Conservation (phyloP, 2,329 filamentous ascomycete genomes). For the Stachybotrys echinatus region DNA sequence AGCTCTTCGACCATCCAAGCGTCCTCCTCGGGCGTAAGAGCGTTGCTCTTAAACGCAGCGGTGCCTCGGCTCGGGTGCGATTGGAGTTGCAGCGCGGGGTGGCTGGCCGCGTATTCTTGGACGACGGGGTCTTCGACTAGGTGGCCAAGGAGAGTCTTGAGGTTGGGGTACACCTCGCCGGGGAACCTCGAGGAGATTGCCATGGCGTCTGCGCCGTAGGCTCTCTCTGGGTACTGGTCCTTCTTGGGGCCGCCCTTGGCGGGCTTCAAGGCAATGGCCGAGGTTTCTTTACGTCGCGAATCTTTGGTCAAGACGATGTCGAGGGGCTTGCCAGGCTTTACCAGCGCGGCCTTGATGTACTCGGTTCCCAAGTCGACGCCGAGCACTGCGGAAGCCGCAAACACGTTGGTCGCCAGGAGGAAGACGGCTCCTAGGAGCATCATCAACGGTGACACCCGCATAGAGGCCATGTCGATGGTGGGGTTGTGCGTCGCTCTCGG, state of each 20-base stretch:
- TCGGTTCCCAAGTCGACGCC: conserved; percentile 94
- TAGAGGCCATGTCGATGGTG: conserved; percentile 26
- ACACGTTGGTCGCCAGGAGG: conserved; percentile 36
- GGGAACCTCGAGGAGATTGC: conserved; percentile 84
- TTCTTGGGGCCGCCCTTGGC: conserved; percentile 57
- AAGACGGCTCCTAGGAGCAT: conserved; percentile 32
- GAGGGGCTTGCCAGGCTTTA: conserved; percentile 94
- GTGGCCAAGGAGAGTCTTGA: conserved; percentile 86
- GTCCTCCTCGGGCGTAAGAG: conserved; percentile 56
- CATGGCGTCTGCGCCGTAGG: conserved; percentile 88
- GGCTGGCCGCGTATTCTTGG: conserved; percentile 65
- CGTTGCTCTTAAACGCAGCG: conserved; percentile 74
- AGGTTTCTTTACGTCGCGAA: conserved; percentile 90
- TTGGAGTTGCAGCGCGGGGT: conserved; percentile 72
- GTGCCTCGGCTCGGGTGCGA: conserved; percentile 57
- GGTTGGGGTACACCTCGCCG: conserved; percentile 87
- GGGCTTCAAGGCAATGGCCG: conserved; percentile 91
- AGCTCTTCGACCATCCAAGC: conserved; percentile 83
- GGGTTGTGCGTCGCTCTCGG: conserved; percentile 9
- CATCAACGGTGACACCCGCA: conserved; percentile 28
- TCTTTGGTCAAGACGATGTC: conserved; percentile 98
- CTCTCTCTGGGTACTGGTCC: conserved; percentile 75
- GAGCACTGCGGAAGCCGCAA: conserved; percentile 67
- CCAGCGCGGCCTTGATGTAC: conserved; percentile 92
- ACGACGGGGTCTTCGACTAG: conserved; percentile 55